Conservation (phyloP, 140 eudicot species). For the Stevia rebaudiana region DNA sequence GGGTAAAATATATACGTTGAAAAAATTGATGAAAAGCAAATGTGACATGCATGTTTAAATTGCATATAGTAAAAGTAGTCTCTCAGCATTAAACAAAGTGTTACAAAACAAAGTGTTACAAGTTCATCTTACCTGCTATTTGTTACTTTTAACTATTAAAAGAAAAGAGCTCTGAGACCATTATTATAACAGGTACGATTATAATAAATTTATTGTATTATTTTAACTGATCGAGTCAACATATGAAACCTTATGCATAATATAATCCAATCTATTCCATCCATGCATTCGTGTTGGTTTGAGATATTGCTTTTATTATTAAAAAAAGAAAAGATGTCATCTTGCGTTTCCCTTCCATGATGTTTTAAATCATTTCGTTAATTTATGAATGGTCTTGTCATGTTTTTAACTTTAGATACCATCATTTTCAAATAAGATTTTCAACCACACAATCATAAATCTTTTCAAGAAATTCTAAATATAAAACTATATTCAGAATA, state of each 20-base stretch:
- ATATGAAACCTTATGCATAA: background rate
- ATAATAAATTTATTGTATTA: background rate
- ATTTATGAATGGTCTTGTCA: conserved; percentile 32
- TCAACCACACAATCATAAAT: conserved; percentile 1
- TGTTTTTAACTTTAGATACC: conserved; percentile 29
- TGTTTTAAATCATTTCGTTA: conserved; percentile 16
- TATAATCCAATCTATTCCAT: conserved; percentile 12
- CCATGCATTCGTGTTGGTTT: conserved; percentile 17
- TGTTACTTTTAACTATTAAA: too few relatives aligned
- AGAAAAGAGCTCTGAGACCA: too few relatives aligned
- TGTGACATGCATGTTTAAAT: too few relatives aligned
- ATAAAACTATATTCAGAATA: background rate
- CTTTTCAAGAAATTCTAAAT: background rate
- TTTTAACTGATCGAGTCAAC: too few relatives aligned
- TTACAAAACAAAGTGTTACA: too few relatives aligned
- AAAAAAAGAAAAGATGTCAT: conserved; percentile 1
- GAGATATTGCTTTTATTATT: conserved; percentile 13
- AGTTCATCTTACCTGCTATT: too few relatives aligned
- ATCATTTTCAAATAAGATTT: conserved; percentile 16
- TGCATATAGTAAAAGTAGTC: too few relatives aligned
- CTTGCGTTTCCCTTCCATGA: conserved; percentile 10
- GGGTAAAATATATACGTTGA: too few relatives aligned
- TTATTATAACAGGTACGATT: background rate
- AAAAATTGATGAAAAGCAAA: too few relatives aligned
- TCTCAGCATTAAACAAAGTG: too few relatives aligned